A percentile compares a stretch with the other conserved stretches of the same genome.
phyloP scores from a whole-genome alignment of 495 filamentous ascomycete genomes.

The Astrothelium subdiscretum region DNA sequence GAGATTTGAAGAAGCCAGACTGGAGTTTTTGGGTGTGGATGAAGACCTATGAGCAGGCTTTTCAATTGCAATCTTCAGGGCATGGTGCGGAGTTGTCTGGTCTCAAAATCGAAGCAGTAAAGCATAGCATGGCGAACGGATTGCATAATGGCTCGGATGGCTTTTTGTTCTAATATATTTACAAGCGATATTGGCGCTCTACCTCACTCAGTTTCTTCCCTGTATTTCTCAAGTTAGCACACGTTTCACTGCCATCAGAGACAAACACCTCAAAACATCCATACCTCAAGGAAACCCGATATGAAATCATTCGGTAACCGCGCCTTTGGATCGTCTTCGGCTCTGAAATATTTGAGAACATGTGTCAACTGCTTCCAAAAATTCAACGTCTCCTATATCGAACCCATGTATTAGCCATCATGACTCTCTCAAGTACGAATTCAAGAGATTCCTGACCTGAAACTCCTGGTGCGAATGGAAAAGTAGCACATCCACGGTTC shows the following conservation, averaged over 20 bases:
- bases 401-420: not conserved
- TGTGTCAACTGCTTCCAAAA: conserved; percentile 98
- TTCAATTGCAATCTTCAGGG: not conserved
- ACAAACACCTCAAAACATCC: no score
- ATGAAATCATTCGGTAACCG: conserved; percentile 80
- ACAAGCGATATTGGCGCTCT: conserved; percentile 2
- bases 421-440: not conserved
- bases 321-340: conserved; percentile 72
- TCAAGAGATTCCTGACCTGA: conserved; percentile 43
- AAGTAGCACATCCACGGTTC: conserved; percentile 76
- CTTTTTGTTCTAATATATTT: conserved; percentile 4
- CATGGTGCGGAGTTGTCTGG: not conserved
- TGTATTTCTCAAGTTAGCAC: not conserved
- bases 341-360: conserved; percentile 91
- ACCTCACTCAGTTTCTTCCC: conserved; percentile 16
- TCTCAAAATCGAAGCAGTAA: not conserved
- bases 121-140: not conserved
- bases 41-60: not conserved
- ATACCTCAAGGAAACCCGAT: conserved; percentile 80
- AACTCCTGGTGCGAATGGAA: conserved; percentile 82
- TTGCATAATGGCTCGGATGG: not conserved
- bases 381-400: conserved; percentile 81
- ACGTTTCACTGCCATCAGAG: no score
- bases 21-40: conserved; percentile 45
- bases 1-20: conserved; percentile 59